Evolutionary conservation across 306 rosid species (phyloP), one percentile per base, ranked within the genome.

Genomic region (Carpinus fangiana): DNA sequence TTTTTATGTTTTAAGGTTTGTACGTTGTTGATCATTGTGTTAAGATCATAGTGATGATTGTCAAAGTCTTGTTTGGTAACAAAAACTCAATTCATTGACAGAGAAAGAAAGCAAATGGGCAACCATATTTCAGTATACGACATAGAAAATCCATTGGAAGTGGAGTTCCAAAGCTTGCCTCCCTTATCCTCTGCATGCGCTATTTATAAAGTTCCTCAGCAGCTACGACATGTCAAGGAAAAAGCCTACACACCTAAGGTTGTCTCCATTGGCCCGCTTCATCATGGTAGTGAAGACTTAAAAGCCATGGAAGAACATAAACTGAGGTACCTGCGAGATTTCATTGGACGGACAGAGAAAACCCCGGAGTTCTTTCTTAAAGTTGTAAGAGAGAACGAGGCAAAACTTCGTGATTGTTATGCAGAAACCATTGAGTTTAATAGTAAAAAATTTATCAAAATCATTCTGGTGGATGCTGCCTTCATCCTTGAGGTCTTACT

Each of bases 191-290:
- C 80, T 12, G 12, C 8, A 20, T 74, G 82, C 21, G 69, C 74
- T 59, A 80, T 85, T 55, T 81, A 70, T 21, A 78, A 72, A 67
- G 83, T 77, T 60, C 88, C 88, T 8, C 59, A 76, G 8, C 66
- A 66, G 46, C 57, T 79, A 2, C 81, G 84, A 0, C n/a, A 13
- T 13, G 48, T 12, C 7, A 43, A 79, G 0, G 59, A 64, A 23
- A 51, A 36, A 74, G 86, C 86, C 10, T 81, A 84, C 9, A 69
- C 77, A 2, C 90, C 90, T 56, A 54, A 78, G 9, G 64, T 79
- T 14, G 71, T 87, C 79, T 87, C 90, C 6, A 77, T 85, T 20
- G 83, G 86, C 1, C 87, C 83, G 16, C 38, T 78, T 52, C 87
- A 83, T 59, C 21, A 79, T 61, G 87, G 87, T 5, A 71, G 67